Evolutionary conservation across 495 filamentous ascomycete species (phyloP), one percentile per base, ranked within the genome.

Genomic region (Aspergillus indologenus): DNA sequence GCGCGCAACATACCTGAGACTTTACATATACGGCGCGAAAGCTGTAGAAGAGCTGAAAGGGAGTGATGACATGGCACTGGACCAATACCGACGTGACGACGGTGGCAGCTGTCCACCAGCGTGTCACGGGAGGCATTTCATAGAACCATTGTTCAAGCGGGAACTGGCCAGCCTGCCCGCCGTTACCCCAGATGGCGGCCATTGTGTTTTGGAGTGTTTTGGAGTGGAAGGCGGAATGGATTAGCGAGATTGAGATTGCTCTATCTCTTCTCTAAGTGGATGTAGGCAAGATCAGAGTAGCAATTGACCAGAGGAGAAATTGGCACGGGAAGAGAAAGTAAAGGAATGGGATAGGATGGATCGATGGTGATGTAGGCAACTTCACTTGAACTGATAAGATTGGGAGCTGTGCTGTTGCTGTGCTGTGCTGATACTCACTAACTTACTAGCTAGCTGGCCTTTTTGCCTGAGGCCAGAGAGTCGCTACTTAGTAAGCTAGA

Each of bases 131-230:
- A 1, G 95, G 94, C 88, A 97, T 96, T 74, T 98, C 93, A 74
- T 87, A 96, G 76, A 96, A 96, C 93, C 94, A 97, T 68, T 92
- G 88, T 74, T 96, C 92, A 8, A 97, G 82, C 22, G 91, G 93
- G 65, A 94, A 90, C 59, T 88, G 86, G 58, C 82, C 84, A 48
- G 79, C 73, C 50, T 79, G 70, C 77, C 87, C 74, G 44, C 73
- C 76, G 66, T 79, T 79, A 55, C 73, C 76, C 71, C 73, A 79
- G 46, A 77, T 62, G 19, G 72, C 77, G 46, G 75, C 77, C 77
- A 79, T 79, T 20, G 19, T 63, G 59, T 57, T 45, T 63, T 52
- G 45, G 5, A 45, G 26, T 21, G 45, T 20, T 53, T 21, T n/a
- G n/a, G n/a, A n/a, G n/a, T n/a, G n/a, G n/a, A n/a, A n/a, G n/a